Conservation (phyloP, 169 alveolate genomes). For the Eimeria necatrix region DNA sequence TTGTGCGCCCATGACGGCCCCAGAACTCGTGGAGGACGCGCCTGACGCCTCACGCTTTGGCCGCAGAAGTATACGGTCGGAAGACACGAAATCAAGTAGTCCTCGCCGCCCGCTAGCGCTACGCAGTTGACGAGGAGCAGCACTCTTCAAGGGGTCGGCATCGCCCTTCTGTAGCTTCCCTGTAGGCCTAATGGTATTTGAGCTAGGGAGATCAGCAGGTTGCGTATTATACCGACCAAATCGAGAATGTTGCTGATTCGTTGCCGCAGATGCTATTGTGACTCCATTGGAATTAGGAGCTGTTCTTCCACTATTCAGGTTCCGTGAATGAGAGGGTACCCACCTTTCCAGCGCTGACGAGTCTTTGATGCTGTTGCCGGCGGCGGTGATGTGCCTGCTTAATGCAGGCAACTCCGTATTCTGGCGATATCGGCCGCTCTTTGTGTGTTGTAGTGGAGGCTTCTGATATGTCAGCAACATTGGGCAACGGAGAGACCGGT, state of each 20-base stretch:
- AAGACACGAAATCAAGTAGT: background rate
- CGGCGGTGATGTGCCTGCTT: conserved; percentile 21
- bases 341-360: conserved; percentile 24
- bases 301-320: background rate
- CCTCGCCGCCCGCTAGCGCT: conserved; percentile 33
- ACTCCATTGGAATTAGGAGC: background rate
- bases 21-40: conserved; percentile 9
- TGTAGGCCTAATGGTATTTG: background rate
- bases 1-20: background rate
- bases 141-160: background rate
- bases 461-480: conserved; percentile 4
- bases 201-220: background rate
- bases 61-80: background rate
- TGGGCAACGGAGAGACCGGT: conserved; percentile 49
- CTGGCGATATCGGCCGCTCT: conserved; percentile 11
- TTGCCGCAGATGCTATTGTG: background rate
- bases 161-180: background rate
- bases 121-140: background rate
- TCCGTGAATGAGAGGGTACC: background rate
- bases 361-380: conserved; percentile 22
- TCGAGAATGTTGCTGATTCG: conserved; percentile 12
- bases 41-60: background rate
- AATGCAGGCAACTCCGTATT: background rate
- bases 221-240: background rate
- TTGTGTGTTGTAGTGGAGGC: background rate